Evolutionary conservation across 2,329 filamentous ascomycete species (phyloP).

Genomic region (Dactylellina drechsleri): DNA sequence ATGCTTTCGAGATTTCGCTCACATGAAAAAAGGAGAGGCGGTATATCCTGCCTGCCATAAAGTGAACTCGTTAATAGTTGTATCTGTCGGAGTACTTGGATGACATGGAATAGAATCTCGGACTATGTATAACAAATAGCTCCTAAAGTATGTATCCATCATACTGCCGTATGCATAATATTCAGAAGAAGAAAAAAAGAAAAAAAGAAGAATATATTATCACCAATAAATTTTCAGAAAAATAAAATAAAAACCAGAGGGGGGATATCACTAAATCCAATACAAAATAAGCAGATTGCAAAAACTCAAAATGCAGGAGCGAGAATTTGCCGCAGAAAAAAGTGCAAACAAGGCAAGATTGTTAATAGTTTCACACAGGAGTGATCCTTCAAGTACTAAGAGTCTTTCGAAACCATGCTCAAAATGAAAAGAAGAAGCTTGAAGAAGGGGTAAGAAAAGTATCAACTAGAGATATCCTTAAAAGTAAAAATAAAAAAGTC

Average conservation of each 20-base stretch:
- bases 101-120: too few species aligned
- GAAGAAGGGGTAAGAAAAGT: constrained; percentile 1
- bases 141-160: too few species aligned
- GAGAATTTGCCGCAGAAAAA: constrained; percentile 8
- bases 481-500: constrained; percentile 30
- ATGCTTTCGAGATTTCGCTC: too few species aligned
- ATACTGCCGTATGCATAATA: too few species aligned
- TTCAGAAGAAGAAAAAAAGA: background rate
- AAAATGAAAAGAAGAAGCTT: constrained; percentile 5
- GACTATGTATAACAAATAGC: too few species aligned
- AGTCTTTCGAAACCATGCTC: constrained; percentile 27
- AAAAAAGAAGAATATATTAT: constrained; percentile 10
- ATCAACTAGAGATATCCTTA: background rate
- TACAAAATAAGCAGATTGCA: background rate
- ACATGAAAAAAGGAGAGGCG: too few species aligned
- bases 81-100: too few species aligned
- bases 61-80: too few species aligned
- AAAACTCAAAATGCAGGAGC: constrained; percentile 36
- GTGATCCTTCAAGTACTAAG: constrained; percentile 36
- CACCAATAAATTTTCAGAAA: constrained; percentile 11
- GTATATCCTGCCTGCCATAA: too few species aligned
- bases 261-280: too few species aligned
- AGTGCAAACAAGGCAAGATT: background rate
- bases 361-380: constrained; percentile 36
- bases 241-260: background rate